Evolutionary conservation across 495 filamentous ascomycete genomes (phyloP).

Genomic region (Viridothelium virens): DNA sequence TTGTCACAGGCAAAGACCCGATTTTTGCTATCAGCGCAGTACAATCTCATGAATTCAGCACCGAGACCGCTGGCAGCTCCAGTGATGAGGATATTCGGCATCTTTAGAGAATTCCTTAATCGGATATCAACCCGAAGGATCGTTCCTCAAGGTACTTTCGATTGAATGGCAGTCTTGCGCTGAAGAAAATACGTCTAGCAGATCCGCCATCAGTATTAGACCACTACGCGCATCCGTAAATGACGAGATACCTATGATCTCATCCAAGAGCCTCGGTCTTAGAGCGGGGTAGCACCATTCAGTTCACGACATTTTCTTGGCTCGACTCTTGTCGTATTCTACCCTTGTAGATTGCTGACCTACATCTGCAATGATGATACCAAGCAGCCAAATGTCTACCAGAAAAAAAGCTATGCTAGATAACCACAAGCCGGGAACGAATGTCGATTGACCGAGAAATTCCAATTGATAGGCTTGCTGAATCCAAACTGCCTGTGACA

Average conservation of each 20-base stretch:
- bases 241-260: neutral
- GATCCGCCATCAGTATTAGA: neutral
- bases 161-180: too few relatives aligned
- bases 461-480: slow-evolving; percentile 83
- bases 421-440: slow-evolving; percentile 73
- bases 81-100: slow-evolving; percentile 25
- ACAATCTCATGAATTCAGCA: slow-evolving; percentile 24
- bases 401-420: slow-evolving; percentile 70
- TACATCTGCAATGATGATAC: slow-evolving; percentile 66
- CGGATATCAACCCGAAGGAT: neutral
- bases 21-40: slow-evolving; percentile 9
- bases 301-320: neutral
- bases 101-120: neutral
- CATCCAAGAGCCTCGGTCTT: neutral
- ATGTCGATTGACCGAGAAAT: slow-evolving; percentile 78
- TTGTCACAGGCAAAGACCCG: slow-evolving; percentile 21
- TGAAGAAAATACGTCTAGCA: neutral
- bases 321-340: neutral
- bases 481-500: slow-evolving; percentile 67
- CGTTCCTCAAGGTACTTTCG: too few relatives aligned
- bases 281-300: neutral
- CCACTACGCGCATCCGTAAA: neutral
- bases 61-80: slow-evolving; percentile 28
- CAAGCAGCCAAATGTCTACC: slow-evolving; percentile 80
- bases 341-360: slow-evolving; percentile 22